phyloP scores from a whole-genome alignment of 345 rosid species.

The Corchorus capsularis region DNA sequence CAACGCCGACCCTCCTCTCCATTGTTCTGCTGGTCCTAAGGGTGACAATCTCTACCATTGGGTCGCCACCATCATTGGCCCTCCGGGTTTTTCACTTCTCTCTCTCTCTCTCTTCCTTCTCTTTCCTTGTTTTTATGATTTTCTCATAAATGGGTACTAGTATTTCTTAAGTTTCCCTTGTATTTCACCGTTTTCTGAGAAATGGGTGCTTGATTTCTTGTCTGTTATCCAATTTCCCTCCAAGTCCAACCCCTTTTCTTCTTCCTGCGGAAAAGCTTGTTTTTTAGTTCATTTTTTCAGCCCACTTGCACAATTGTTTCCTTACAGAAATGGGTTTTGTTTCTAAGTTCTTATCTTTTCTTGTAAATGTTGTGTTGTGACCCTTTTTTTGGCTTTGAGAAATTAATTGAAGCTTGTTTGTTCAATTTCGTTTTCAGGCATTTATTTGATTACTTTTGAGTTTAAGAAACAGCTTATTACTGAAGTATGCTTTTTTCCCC shows the following conservation, averaged over 20 bases:
- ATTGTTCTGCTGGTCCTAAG: slow-evolving; percentile 90
- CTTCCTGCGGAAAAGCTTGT: neutral
- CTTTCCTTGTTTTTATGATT: neutral
- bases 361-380: neutral
- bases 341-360: neutral
- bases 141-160: too few relatives aligned
- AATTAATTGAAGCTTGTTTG: neutral
- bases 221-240: neutral
- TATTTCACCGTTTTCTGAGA: neutral
- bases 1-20: slow-evolving; percentile 69
- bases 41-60: slow-evolving; percentile 93
- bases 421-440: neutral
- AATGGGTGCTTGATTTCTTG: neutral
- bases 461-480: neutral
- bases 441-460: neutral
- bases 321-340: neutral
- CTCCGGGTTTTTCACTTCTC: slow-evolving; percentile 46
- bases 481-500: neutral
- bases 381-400: neutral
- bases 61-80: slow-evolving; percentile 88
- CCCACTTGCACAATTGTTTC: neutral
- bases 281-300: neutral
- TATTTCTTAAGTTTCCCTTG: too few relatives aligned
- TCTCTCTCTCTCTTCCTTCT: neutral
- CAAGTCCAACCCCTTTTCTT: neutral